A percentile compares a stretch with the other conserved stretches of the same genome.
Conservation (phyloP, 495 filamentous ascomycete genomes). For the Tuber magnatum region DNA sequence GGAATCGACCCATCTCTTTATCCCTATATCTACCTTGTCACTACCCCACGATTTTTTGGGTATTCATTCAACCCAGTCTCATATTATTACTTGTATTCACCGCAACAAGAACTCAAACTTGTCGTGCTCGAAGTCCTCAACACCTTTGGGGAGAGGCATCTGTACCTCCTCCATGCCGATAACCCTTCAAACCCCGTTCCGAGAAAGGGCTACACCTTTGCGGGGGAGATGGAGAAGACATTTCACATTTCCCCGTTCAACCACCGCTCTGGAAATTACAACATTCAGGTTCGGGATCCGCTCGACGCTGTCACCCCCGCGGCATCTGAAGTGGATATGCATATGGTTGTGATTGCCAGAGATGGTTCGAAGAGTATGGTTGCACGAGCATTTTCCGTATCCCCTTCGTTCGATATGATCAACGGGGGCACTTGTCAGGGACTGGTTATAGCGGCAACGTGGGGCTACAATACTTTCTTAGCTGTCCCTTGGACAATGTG, state of each 20-base stretch:
- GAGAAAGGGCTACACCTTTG: constrained; percentile 40
- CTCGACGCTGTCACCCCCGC: constrained; percentile 28
- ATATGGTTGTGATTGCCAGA: constrained; percentile 37
- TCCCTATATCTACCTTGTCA: constrained; percentile 61
- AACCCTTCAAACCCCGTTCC: constrained; percentile 25
- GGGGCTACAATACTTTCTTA: constrained; percentile 39
- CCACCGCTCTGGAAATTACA: constrained; percentile 39
- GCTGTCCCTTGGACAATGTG: constrained; percentile 39
- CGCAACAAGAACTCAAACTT: constrained; percentile 52
- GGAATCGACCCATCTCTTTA: constrained; percentile 36
- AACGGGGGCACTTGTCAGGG: constrained; percentile 28
- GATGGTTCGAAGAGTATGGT: constrained; percentile 40
- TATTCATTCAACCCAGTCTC: constrained; percentile 71
- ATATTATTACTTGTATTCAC: constrained; percentile 71
- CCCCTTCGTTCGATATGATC: constrained; percentile 34
- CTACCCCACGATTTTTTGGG: constrained; percentile 60
- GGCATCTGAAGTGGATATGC: constrained; percentile 32
- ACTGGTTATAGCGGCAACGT: constrained; percentile 33
- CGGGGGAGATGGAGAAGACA: constrained; percentile 56
- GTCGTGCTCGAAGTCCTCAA: constrained; percentile 74
- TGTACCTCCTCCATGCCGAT: constrained; percentile 50
- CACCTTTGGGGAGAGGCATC: constrained; percentile 64
- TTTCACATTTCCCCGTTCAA: constrained; percentile 74
- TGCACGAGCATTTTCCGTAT: constrained; percentile 37
- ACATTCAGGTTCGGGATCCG: constrained; percentile 40